Evolutionary conservation across 2,329 filamentous ascomycete species (phyloP), one percentile per base, ranked within the genome.

Genomic region (Emergomyces orientalis): DNA sequence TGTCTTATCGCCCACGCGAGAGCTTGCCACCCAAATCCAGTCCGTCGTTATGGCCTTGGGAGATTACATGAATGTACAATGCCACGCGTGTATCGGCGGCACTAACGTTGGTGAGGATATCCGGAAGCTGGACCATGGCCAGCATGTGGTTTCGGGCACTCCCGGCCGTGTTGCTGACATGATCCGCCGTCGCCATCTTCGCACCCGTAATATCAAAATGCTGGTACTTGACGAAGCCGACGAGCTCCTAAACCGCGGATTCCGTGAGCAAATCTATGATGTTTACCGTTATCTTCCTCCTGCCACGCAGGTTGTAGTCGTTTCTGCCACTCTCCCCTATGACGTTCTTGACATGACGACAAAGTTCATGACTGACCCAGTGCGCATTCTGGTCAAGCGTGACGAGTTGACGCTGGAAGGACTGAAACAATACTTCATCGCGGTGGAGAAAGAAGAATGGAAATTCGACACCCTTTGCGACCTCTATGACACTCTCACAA

Each of bases 51-150:
- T 97, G 87, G 94, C 94, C n/a, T 85, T 99, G n/a, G 94, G 94
- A 68, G 94, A 99, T 78, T 99, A 97, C 82, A 97, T 99, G 94
- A 97, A 97, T 74, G 91, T 99, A 3, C 92, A 99, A 78, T 99
- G 94, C 79, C 94, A 99, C 72, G 93, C 94, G 64, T 99, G 94
- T 78, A 97, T 99, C 72, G 94, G 94, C 69, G 94, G 94, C 65
- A 99, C 94, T 69, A 97, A 96, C 73, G 92, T 99, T 45, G 91
- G 94, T 70, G 94, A 97, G 75, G 94, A 99, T 74, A 99, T 99
- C 70, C 88, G 90, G 76, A 96, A 96, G 80, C 89, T 99, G 65
- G 91, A 97, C 76, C 94, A 97, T 71, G 94, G 94, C 67, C 94
- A 96, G 77, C 94, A 99, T 74, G 93, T 99, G 65, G 94, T 99